Evolutionary conservation across 1,284 basidiomycete genomes (phyloP).

Genomic region (Marasmius fiardii): DNA sequence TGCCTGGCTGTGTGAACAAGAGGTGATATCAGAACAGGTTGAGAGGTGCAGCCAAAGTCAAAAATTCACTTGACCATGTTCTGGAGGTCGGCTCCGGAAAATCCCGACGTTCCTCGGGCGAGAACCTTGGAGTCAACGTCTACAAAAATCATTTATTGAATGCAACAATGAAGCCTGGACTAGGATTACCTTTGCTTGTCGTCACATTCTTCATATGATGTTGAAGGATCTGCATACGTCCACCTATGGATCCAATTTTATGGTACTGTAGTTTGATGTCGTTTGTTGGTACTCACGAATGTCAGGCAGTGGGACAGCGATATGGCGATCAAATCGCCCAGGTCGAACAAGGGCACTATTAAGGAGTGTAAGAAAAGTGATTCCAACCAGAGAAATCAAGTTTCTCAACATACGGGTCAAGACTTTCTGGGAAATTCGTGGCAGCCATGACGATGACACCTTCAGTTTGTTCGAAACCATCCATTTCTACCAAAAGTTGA

Average conservation of each 20-base stretch:
- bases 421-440: slow-evolving; percentile 91
- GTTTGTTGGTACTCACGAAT: slow-evolving; percentile 41
- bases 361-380: slow-evolving; percentile 10
- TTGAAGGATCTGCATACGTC: slow-evolving; percentile 84
- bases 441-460: slow-evolving; percentile 93
- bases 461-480: slow-evolving; percentile 89
- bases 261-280: too few relatives aligned
- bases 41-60: slow-evolving; percentile 4
- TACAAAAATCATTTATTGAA: slow-evolving; percentile 18
- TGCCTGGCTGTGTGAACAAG: slow-evolving; percentile 55
- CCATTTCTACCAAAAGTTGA: slow-evolving; percentile 92
- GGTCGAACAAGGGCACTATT: slow-evolving; percentile 86
- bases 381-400: background rate
- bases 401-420: slow-evolving; percentile 67
- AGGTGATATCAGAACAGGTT: background rate
- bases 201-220: slow-evolving; percentile 86
- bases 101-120: slow-evolving; percentile 88
- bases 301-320: slow-evolving; percentile 88
- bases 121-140: slow-evolving; percentile 83
- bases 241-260: slow-evolving; percentile 22
- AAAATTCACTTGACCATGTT: slow-evolving; percentile 85
- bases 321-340: slow-evolving; percentile 90
- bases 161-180: slow-evolving; percentile 5
- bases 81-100: slow-evolving; percentile 90
- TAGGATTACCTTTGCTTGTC: slow-evolving; percentile 49